Evolutionary conservation across 225 moss, liverwort and hornwort genomes (phyloP), one percentile per base, ranked within the genome.

Genomic region (Straminergon stramineum): DNA sequence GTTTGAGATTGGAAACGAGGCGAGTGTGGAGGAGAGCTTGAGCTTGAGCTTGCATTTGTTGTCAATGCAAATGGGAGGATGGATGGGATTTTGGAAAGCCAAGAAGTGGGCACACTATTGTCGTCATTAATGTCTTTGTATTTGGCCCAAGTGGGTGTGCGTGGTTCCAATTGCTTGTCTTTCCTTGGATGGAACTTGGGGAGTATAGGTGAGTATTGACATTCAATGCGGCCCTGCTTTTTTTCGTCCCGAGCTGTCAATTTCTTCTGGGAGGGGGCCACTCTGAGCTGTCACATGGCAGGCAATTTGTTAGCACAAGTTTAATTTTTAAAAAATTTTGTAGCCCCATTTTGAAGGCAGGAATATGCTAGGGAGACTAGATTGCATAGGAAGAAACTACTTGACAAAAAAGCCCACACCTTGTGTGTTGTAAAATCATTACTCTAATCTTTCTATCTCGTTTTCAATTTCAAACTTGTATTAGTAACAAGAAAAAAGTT

Each of bases 171-270:
- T 70, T 34, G 64, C 89, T 89, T 89, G 85, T 89, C 89, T 76
- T 79, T 37, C 67, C 77, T 80, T 51, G 16, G 41, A 81, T 27
- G 52, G 32, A 81, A 75, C 62, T 70, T 82, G 57, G 74, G 43
- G 26, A 79, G 37, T n/a, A 84, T 85, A 9, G 92, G 91, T 35
- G 91, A 91, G 51, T 94, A 90, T 60, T 91, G 93, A 28, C 88
- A 88, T 60, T 91, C 92, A 16, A 94, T 92, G 65, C 91, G 92
- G 55, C 90, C 91, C 34, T 94, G 92, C 27, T 88, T 94, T 75
- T 87, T 94, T 13, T 43, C 64, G 15, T 91, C 91, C 71, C 70
- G 51, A 32, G 90, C 81, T 32, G 86, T n/a, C 71, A 91, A 7
- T 82, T 85, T 89, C 70, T 88, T 91, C 24, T 86, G 88, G 34